phyloP scores from a whole-genome alignment of 1,139 yeast genomes.

The Nakaseomyces sp. region DNA sequence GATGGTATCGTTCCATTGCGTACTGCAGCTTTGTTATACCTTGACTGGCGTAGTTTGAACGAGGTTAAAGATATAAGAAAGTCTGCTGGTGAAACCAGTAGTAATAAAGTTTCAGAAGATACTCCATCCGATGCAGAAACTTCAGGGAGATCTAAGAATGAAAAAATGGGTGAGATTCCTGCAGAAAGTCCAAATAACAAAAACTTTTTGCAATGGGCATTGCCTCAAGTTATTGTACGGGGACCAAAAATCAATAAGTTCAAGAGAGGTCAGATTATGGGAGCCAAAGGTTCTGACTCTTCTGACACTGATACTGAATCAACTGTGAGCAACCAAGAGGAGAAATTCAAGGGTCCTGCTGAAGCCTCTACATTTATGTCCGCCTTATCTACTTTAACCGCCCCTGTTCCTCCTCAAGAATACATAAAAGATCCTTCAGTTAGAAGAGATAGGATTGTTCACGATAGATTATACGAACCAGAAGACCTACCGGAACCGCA shows the following conservation, averaged over 20 bases:
- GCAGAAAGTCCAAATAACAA: slow-evolving; percentile 24
- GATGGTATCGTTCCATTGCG: slow-evolving; percentile 58
- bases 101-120: not conserved
- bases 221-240: slow-evolving; percentile 21
- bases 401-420: slow-evolving; percentile 72
- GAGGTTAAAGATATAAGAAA: slow-evolving; percentile 40
- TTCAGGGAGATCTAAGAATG: slow-evolving; percentile 4
- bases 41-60: slow-evolving; percentile 53
- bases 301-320: slow-evolving; percentile 18
- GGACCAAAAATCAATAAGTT: slow-evolving; percentile 28
- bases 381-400: slow-evolving; percentile 54
- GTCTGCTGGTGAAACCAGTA: slow-evolving; percentile 1
- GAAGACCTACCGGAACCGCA: slow-evolving; percentile 53
- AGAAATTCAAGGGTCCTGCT: slow-evolving; percentile 39
- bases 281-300: slow-evolving; percentile 7
- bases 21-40: slow-evolving; percentile 46
- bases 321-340: slow-evolving; percentile 8
- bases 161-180: slow-evolving; percentile 33
- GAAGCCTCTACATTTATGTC: slow-evolving; percentile 49
- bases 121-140: slow-evolving; percentile 1
- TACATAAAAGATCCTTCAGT: slow-evolving; percentile 53
- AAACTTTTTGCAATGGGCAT: slow-evolving; percentile 22
- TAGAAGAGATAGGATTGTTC: slow-evolving; percentile 57
- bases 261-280: slow-evolving; percentile 28
- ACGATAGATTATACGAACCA: slow-evolving; percentile 67